phyloP scores from a whole-genome alignment of 768 basidiomycete genomes.

The Hypsizygus marmoreus region DNA sequence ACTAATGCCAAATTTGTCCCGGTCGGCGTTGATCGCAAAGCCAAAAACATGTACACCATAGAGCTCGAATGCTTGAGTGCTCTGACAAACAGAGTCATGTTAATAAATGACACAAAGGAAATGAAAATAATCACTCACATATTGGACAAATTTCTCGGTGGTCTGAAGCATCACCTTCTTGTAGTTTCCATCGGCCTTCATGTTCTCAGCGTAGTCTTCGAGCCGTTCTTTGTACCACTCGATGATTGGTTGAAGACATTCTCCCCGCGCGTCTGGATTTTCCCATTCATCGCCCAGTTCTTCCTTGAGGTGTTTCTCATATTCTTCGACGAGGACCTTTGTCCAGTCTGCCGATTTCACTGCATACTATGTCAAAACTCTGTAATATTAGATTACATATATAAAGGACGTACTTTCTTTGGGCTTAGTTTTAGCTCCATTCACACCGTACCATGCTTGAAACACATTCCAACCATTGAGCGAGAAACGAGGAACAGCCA shows the following conservation, averaged over 20 bases:
- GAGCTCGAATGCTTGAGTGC: background rate
- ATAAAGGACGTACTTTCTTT: slow-evolving; percentile 1
- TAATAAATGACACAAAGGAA: background rate
- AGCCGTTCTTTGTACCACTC: background rate
- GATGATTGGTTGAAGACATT: slow-evolving; percentile 3
- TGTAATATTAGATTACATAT: background rate
- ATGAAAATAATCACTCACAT: background rate
- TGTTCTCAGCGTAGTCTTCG: background rate
- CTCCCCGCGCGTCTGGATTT: background rate
- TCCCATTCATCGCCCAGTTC: slow-evolving; percentile 4
- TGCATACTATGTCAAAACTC: background rate
- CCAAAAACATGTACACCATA: slow-evolving; percentile 5
- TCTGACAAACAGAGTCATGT: background rate
- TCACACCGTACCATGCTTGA: slow-evolving; percentile 1
- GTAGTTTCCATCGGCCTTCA: background rate
- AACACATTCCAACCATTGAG: slow-evolving; percentile 4
- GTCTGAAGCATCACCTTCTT: background rate
- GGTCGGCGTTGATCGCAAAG: slow-evolving; percentile 1
- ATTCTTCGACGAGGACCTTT: background rate
- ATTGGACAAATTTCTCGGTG: background rate
- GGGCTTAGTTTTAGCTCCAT: background rate
- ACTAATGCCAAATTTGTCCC: background rate
- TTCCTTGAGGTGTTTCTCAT: background rate
- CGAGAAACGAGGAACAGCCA: background rate
- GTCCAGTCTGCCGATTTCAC: background rate